These are phyloP conservation scores for Ormosia emarginata DNA, from an alignment of 306 rosid genomes.

Conservation along the genomic window DNA sequence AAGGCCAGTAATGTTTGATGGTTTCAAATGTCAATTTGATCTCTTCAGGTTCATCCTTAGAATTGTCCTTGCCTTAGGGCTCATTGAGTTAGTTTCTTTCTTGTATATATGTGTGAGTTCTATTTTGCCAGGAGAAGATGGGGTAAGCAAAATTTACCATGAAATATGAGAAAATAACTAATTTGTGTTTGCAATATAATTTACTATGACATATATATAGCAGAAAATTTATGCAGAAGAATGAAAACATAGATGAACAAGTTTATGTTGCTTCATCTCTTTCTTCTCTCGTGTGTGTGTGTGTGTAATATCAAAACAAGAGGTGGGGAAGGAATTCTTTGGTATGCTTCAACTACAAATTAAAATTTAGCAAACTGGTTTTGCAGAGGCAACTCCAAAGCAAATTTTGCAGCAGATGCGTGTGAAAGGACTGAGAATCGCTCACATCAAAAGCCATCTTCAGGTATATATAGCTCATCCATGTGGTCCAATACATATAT, in stretches of 20 bases:
- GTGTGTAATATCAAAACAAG: neutral
- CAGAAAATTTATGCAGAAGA: neutral
- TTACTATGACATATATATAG: neutral
- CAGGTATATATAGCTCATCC: slow-evolving; percentile 38
- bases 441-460: slow-evolving; percentile 72
- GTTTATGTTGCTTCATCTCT: neutral
- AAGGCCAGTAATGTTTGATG: neutral
- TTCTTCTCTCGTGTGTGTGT: no score
- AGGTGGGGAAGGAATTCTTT: neutral
- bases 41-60: neutral
- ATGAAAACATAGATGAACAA: neutral
- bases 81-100: neutral
- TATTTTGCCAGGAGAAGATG: neutral
- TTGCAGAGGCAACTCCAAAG: slow-evolving; percentile 68
- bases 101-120: neutral
- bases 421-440: slow-evolving; percentile 51
- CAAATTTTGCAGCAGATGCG: slow-evolving; percentile 57
- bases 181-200: neutral
- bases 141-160: neutral
- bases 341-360: neutral
- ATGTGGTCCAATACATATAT: neutral
- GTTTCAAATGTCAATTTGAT: neutral
- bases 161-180: neutral
- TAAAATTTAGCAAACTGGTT: neutral
- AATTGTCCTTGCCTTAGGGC: neutral